Evolutionary conservation across 106 monocot genomes (phyloP).

Genomic region (Dendrobium officinale): DNA sequence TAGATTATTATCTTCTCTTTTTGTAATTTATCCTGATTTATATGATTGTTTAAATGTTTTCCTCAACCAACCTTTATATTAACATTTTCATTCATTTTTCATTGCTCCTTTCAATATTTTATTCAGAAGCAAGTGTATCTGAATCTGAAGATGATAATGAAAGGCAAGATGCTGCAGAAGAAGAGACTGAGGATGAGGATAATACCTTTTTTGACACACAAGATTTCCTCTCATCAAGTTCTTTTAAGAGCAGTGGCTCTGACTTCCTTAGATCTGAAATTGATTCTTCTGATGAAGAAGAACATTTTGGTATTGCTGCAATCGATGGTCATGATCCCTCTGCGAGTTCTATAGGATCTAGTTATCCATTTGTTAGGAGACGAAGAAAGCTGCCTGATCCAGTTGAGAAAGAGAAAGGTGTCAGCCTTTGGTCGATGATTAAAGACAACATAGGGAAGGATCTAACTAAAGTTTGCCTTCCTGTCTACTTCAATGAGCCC

Average conservation of each 20-base stretch:
- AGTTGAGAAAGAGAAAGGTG: slow-evolving; percentile 90
- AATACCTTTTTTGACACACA: slow-evolving; percentile 89
- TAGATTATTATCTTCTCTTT: neutral
- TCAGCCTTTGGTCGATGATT: slow-evolving; percentile 97
- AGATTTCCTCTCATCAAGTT: slow-evolving; percentile 93
- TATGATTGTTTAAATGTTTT: neutral
- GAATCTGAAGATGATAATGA: slow-evolving; percentile 90
- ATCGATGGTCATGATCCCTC: slow-evolving; percentile 41
- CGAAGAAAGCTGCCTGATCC: slow-evolving; percentile 91
- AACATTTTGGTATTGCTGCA: slow-evolving; percentile 40
- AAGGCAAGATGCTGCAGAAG: slow-evolving; percentile 70
- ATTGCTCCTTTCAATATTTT: slow-evolving; percentile 8
- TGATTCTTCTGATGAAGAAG: slow-evolving; percentile 76
- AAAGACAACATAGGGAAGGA: slow-evolving; percentile 99
- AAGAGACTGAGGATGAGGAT: slow-evolving; percentile 93
- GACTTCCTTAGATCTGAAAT: slow-evolving; percentile 53
- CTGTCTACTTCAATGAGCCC: slow-evolving; percentile 97
- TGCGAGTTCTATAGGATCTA: slow-evolving; percentile 30
- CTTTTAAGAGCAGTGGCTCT: slow-evolving; percentile 79
- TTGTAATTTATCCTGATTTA: neutral
- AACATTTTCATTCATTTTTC: slow-evolving; percentile 1
- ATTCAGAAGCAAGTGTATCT: slow-evolving; percentile 64
- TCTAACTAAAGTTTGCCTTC: slow-evolving; percentile 96
- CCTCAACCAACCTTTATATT: neutral
- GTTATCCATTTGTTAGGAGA: slow-evolving; percentile 57